These are phyloP conservation scores for Candida hungchunana DNA, from an alignment of 805 yeast genomes.

Conservation along the genomic window DNA sequence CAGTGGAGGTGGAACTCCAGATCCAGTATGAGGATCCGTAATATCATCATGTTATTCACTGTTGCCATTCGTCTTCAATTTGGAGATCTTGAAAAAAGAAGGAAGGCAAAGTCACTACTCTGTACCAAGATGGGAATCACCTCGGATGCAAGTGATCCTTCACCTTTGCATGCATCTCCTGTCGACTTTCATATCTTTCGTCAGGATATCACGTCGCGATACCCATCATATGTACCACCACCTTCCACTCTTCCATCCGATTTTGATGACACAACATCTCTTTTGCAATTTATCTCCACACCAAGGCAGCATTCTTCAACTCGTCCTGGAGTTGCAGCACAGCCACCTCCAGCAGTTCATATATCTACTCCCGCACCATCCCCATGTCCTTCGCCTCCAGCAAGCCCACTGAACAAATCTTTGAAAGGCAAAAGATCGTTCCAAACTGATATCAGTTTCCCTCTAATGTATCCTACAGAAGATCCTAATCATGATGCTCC, in stretches of 20 bases:
- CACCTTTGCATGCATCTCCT: slow-evolving; percentile 58
- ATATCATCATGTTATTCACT: slow-evolving; percentile 49
- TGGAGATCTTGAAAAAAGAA: slow-evolving; percentile 48
- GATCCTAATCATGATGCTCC: slow-evolving; percentile 45
- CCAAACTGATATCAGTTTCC: slow-evolving; percentile 64
- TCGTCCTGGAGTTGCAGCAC: slow-evolving; percentile 33
- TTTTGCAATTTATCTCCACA: slow-evolving; percentile 55
- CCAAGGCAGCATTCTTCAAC: slow-evolving; percentile 46
- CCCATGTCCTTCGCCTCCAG: slow-evolving; percentile 50
- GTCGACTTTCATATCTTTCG: slow-evolving; percentile 80
- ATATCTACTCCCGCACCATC: slow-evolving; percentile 89
- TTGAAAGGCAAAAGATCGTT: slow-evolving; percentile 47
- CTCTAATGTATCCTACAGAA: slow-evolving; percentile 57
- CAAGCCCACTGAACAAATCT: slow-evolving; percentile 39
- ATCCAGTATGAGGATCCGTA: slow-evolving; percentile 46
- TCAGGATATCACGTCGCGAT: slow-evolving; percentile 68
- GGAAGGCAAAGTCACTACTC: slow-evolving; percentile 43
- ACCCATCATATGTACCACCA: slow-evolving; percentile 64
- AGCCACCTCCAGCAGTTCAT: slow-evolving; percentile 56
- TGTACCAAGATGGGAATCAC: slow-evolving; percentile 35
- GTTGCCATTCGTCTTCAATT: slow-evolving; percentile 54
- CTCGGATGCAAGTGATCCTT: slow-evolving; percentile 25
- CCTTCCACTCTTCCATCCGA: slow-evolving; percentile 42
- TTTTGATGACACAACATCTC: slow-evolving; percentile 46
- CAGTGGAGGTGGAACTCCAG: slow-evolving; percentile 59